phyloP scores from a whole-genome alignment of 116 monocot species.

The Phalaenopsis hybrid region DNA sequence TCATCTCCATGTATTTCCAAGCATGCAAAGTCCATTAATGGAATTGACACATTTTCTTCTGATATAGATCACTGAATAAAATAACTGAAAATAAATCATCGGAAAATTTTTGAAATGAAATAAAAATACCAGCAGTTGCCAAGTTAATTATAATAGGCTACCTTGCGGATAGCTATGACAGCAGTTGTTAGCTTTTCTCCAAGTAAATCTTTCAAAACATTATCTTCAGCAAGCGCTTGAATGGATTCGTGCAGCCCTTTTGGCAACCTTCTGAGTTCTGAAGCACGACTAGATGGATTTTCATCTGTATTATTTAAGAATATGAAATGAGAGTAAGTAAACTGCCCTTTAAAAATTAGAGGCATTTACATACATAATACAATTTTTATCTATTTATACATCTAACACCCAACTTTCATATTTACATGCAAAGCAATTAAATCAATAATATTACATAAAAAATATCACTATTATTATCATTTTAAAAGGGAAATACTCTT shows the following conservation, averaged over 20 bases:
- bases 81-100: background rate
- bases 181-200: slow-evolving; percentile 70
- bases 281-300: slow-evolving; percentile 38
- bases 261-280: slow-evolving; percentile 54
- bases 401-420: no score
- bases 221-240: slow-evolving; percentile 55
- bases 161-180: slow-evolving; percentile 66
- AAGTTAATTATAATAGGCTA: slow-evolving; percentile 14
- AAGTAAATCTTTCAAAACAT: slow-evolving; percentile 51
- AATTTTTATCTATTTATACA: no score
- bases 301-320: slow-evolving; percentile 35
- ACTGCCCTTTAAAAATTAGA: background rate
- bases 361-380: no score
- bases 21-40: background rate
- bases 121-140: background rate
- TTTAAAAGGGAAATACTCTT: no score
- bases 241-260: slow-evolving; percentile 60
- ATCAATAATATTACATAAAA: no score
- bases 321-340: background rate
- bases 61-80: background rate
- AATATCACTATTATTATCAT: no score
- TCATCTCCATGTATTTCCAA: background rate
- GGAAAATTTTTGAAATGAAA: background rate
- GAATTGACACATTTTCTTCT: background rate
- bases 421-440: no score